Evolutionary conservation across 257 asterid genomes (phyloP), one percentile per base, ranked within the genome.

Genomic region (Nicotiana tabacum): DNA sequence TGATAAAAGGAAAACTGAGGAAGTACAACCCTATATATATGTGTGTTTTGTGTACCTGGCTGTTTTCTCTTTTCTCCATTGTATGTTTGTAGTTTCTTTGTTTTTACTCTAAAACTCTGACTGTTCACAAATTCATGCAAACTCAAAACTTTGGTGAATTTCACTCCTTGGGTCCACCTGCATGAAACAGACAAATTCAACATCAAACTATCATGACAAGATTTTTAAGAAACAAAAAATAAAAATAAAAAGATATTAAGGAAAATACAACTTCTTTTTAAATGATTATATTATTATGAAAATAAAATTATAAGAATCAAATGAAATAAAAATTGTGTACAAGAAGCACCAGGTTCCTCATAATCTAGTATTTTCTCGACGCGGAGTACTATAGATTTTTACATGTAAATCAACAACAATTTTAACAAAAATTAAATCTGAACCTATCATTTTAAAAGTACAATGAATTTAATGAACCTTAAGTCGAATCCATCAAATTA

Each of bases 61-160:
- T 89, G 78, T 88, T 91, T 77, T 90, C 94, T 85, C 90, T 93
- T 84, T 90, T 94, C 86, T 92, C 97, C 98, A 94, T 94, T 39
- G 62, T 80, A 82, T 76, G 53, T 8, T 76, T 76, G 17, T 76
- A 4, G 37, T 83, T 69, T 66, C 80, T 60, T 57, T 66, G 69
- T 55, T 68, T 78, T 77, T 46, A 80, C 69, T 65, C 82, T 46
- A 84, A 66, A 88, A 65, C 86, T 87, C 87, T 86, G 66, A 37
- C 48, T 70, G 33, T 82, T 87, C 83, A 83, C 81, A 87, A 82
- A 33, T 66, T 68, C 85, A 83, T 58, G 89, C 80, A 84, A 83
- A 81, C 80, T 80, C 81, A 78, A 81, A 21, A 37, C 55, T 83
- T 60, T 84, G 72, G 29, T 68, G 77, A 9, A 16, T 80, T 81